Conservation (phyloP, 306 rosid genomes). For the Cicer arietinum region DNA sequence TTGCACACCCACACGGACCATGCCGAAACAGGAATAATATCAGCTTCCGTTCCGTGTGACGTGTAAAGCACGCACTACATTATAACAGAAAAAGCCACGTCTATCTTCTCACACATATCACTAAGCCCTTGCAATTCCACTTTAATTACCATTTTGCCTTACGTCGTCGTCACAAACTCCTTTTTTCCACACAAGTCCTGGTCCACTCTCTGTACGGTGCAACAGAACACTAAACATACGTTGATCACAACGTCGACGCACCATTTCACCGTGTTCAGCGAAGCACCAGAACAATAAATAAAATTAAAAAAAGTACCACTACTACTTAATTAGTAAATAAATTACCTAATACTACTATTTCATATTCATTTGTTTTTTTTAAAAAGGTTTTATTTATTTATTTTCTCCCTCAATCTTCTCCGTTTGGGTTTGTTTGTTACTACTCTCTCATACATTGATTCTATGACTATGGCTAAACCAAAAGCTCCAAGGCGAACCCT, state of each 20-base stretch:
- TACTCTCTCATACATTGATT: constrained; percentile 10
- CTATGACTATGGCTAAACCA: constrained; percentile 92
- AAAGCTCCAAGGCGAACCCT: constrained; percentile 92
- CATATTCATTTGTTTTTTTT: not conserved
- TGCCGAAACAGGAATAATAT: not conserved
- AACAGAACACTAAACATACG: not conserved
- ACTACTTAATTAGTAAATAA: not conserved
- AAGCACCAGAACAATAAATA: constrained; percentile 22
- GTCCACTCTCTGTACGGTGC: not conserved
- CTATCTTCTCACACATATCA: constrained; percentile 15
- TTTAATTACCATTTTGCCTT: constrained; percentile 12
- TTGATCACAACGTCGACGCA: not conserved
- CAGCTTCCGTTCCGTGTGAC: not conserved
- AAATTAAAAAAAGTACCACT: not conserved
- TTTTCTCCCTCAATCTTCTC: constrained; percentile 41
- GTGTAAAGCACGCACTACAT: constrained; percentile 17
- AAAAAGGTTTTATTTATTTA: constrained; percentile 9
- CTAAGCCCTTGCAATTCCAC: not conserved
- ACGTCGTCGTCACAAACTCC: constrained; percentile 10
- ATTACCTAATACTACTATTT: not conserved
- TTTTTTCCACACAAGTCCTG: not conserved
- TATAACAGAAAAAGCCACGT: constrained; percentile 42
- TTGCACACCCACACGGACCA: not conserved
- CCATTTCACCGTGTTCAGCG: constrained; percentile 12
- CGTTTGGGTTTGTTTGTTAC: not conserved